Conservation (phyloP, 2,329 filamentous ascomycete genomes). For the Ophiobolus disseminans region DNA sequence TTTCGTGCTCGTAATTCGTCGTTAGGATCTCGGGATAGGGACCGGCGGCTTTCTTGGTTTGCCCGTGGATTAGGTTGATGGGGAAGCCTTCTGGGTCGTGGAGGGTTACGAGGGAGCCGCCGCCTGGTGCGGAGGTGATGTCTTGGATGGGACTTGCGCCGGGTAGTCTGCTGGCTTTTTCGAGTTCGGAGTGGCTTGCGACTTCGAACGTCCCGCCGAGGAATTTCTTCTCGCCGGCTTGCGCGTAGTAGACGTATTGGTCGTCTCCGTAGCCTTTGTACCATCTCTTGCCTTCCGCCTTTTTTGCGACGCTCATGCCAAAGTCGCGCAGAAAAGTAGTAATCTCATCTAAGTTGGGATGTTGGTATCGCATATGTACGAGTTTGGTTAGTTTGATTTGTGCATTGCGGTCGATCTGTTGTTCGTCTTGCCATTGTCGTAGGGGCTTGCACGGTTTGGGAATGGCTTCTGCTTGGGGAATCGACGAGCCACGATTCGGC, state of each 20-base stretch:
- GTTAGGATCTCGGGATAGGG: conserved; percentile 58
- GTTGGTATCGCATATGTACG: conserved; percentile 63
- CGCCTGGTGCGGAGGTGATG: conserved; percentile 60
- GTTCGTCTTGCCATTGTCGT: conserved; percentile 47
- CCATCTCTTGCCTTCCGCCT: conserved; percentile 54
- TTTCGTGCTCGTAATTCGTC: conserved; percentile 52
- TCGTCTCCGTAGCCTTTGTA: conserved; percentile 68
- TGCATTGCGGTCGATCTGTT: conserved; percentile 52
- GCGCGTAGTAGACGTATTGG: conserved; percentile 65
- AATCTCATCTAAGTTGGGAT: conserved; percentile 58
- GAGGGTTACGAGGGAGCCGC: conserved; percentile 58
- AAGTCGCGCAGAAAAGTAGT: conserved; percentile 53
- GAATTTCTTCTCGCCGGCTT: conserved; percentile 60
- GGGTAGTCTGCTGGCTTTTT: conserved; percentile 56
- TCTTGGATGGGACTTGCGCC: conserved; percentile 59
- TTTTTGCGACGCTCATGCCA: conserved; percentile 45
- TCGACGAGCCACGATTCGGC: conserved; percentile 51
- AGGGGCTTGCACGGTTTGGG: conserved; percentile 45
- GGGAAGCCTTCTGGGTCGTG: conserved; percentile 61
- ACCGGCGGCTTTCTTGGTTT: conserved; percentile 53
- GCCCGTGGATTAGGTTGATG: conserved; percentile 65
- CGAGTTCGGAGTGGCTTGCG: conserved; percentile 62
- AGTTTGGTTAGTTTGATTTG: conserved; percentile 58
- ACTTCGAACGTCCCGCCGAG: conserved; percentile 66
- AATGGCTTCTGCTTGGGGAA: conserved; percentile 50